Base-by-base conservation (phyloP, 2,329 filamentous ascomycete genomes). In the Epichloe brachyelytri region DNA sequence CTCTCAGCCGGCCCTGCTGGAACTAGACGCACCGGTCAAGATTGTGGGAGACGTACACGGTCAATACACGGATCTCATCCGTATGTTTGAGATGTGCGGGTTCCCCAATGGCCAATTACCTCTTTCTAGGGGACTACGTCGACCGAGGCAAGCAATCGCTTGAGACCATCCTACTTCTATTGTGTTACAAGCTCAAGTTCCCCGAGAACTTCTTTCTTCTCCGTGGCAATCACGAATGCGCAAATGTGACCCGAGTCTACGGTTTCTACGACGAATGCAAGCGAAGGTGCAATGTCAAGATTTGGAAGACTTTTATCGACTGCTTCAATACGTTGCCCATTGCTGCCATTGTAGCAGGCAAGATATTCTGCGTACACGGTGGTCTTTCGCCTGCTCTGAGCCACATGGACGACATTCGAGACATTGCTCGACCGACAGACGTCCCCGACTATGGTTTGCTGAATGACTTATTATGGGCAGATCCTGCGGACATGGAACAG, bases 211-310 rank as follows among this genome's bases (percentile, higher is more conserved):
- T 97, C 69, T 97, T 97, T 71, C 73, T 97, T 46, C 75, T 97
- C 20, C 83, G 91, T 52, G 91, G 91, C 51, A 97, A 97, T 64
- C 91, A 97, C 68, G 91, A 97, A 68, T 96, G 91, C 68, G 91
- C 91, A 60, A 95, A 95, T 58, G 89, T 97, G 49, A 97, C 89
- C 14, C 80, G 91, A 53, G 88, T 97, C 37, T 96, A 96, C 67
- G 91, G 91, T 2, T 97, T 97, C 69, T 97, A 97, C 71, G 91
- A 97, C 62, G 91, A 97, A 66, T 97, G 91, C 77, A 97, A 97
- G 72, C 80, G 91, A 57, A 80, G 91, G 55, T 95, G 87, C 73
- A 96, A 95, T 64, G 88, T 96, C 66, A 96, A 96, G 73, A 82
- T 95, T 51, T 97, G 91, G 91, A 97, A 97, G 74, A 94, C 88